Conservation (phyloP, 179 eudicot genomes). For the Gypsophila paniculata region DNA sequence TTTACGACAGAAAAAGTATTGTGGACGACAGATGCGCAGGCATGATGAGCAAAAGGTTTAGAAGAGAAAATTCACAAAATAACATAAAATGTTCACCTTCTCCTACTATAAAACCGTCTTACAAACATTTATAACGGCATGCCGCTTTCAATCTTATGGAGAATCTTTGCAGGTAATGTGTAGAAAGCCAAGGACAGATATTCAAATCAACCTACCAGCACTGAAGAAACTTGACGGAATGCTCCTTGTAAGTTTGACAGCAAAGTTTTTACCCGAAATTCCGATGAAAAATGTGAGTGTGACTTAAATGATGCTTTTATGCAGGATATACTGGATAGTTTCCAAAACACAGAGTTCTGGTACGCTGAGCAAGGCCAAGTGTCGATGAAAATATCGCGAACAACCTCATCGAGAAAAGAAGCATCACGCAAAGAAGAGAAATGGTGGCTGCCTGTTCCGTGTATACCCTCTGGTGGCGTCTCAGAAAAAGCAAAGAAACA, state of each 20-base stretch:
- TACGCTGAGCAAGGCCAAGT: constrained; percentile 73
- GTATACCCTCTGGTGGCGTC: constrained; percentile 68
- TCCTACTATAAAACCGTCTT: background rate
- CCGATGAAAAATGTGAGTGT: background rate
- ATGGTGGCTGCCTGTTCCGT: constrained; percentile 95
- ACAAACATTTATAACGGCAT: background rate
- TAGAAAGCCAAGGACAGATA: constrained; percentile 64
- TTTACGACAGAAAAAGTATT: background rate
- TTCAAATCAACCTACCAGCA: constrained; percentile 83
- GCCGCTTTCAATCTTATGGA: background rate
- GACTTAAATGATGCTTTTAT: background rate
- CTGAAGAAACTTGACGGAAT: constrained; percentile 73
- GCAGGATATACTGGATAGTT: constrained; percentile 82
- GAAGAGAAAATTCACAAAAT: background rate
- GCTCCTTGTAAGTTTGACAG: constrained; percentile 59
- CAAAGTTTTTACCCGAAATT: background rate
- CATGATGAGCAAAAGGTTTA: too few relatives aligned
- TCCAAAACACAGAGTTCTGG: constrained; percentile 79
- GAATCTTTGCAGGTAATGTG: constrained; percentile 50
- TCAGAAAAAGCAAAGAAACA: constrained; percentile 66
- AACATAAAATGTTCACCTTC: background rate
- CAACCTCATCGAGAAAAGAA: constrained; percentile 65
- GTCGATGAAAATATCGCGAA: constrained; percentile 42
- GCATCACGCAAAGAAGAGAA: constrained; percentile 65
- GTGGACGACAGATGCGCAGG: too few relatives aligned